Evolutionary conservation across 305 asterid genomes (phyloP).

Genomic region (Fraxinus sp.): DNA sequence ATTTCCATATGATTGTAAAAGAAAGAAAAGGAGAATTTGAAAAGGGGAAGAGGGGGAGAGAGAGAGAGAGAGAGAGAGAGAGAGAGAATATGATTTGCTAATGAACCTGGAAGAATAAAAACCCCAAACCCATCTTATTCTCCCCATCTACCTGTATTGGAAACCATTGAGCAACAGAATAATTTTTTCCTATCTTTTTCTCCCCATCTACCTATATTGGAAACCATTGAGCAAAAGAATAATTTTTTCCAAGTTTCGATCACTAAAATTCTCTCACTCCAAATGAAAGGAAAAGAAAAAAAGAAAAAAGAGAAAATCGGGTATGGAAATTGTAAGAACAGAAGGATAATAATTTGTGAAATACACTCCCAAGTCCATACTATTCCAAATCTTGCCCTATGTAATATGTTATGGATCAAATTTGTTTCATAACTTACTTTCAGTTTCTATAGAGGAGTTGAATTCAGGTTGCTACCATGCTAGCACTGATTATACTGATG

Average conservation of each 20-base stretch:
- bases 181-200: not conserved
- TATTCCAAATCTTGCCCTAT: not conserved
- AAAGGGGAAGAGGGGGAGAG: not conserved
- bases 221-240: not conserved
- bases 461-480: not conserved
- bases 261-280: not conserved
- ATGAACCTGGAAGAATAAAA: not conserved
- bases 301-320: no score
- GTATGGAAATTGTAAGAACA: not conserved
- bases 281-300: not conserved
- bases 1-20: not conserved
- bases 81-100: not conserved
- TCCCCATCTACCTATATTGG: not conserved
- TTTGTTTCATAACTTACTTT: not conserved
- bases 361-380: not conserved
- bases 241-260: not conserved
- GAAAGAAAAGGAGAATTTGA: not conserved
- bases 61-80: not conserved
- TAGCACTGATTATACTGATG: not conserved
- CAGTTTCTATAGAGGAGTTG: not conserved
- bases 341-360: not conserved
- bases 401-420: not conserved
- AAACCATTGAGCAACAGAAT: not conserved
- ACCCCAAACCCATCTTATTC: not conserved
- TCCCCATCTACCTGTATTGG: not conserved